phyloP scores from a whole-genome alignment of 2,329 filamentous ascomycete species.

The Parafenestella ontariensis region DNA sequence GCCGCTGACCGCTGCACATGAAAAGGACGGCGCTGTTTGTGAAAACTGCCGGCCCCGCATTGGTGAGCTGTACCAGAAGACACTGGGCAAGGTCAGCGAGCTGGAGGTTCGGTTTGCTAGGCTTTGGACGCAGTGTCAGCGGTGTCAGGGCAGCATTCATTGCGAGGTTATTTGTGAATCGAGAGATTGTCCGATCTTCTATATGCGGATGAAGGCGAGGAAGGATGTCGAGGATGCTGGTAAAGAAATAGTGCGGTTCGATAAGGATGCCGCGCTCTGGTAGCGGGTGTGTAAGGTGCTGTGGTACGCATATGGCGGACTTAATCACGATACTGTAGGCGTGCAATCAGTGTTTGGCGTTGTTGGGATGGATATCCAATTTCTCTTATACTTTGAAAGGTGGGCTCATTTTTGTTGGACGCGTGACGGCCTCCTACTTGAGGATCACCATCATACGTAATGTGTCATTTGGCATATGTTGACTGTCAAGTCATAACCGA shows the following conservation, averaged over 20 bases:
- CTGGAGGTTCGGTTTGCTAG: conserved; percentile 91
- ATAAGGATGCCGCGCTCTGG: conserved; percentile 80
- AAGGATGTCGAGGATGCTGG: conserved; percentile 97
- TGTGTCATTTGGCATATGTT: too few relatives aligned
- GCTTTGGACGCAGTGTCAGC: conserved; percentile 97
- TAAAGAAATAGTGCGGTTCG: conserved; percentile 88
- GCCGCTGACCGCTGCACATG: conserved; percentile 79
- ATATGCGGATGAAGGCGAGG: conserved; percentile 99
- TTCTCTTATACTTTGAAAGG: not conserved
- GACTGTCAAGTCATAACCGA: too few relatives aligned
- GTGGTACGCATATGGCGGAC: not conserved
- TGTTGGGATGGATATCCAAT: not conserved
- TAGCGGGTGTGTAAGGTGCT: conserved; percentile 32
- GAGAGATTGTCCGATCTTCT: conserved; percentile 98
- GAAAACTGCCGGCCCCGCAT: conserved; percentile 82
- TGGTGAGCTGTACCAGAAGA: conserved; percentile 92
- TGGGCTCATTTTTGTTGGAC: not conserved
- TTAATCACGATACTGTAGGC: not conserved
- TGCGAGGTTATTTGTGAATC: conserved; percentile 97
- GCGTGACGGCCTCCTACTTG: not conserved
- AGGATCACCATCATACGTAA: too few relatives aligned
- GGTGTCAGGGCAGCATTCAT: conserved; percentile 97
- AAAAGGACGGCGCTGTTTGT: conserved; percentile 86
- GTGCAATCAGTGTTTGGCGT: not conserved
- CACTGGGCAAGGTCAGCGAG: conserved; percentile 85